Conservation (phyloP, 108 stramenopile species). For the Epithemia pelagica region DNA sequence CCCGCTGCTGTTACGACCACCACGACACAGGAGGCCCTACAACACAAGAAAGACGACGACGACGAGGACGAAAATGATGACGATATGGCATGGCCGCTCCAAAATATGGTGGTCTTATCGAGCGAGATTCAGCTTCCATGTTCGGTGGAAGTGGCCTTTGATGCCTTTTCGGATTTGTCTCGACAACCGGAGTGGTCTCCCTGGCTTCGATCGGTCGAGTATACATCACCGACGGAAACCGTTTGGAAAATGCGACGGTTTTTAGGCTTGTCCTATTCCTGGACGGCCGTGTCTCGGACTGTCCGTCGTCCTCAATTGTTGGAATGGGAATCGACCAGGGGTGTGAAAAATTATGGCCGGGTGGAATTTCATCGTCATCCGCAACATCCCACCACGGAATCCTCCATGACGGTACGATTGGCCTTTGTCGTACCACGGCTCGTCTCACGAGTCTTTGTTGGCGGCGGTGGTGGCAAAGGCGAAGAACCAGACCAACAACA, state of each 20-base stretch:
- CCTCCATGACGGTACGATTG: slow-evolving; percentile 11
- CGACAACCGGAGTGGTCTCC: slow-evolving; percentile 72
- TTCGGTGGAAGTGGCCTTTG: slow-evolving; percentile 61
- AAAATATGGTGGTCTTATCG: too few species aligned
- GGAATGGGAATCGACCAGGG: slow-evolving; percentile 65
- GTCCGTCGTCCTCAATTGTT: slow-evolving; percentile 49
- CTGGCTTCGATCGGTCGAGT: slow-evolving; percentile 66
- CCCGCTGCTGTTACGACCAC: too few species aligned
- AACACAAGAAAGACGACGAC: too few species aligned
- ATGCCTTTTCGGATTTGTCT: slow-evolving; percentile 68
- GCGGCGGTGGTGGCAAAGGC: too few species aligned
- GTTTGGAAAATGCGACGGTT: slow-evolving; percentile 68
- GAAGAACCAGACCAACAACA: too few species aligned
- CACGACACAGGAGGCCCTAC: too few species aligned
- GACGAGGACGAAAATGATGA: too few species aligned
- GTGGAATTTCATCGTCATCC: too few species aligned
- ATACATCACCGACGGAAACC: slow-evolving; percentile 32
- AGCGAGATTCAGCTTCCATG: slow-evolving; percentile 46
- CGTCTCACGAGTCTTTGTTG: not conserved
- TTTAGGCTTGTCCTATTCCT: slow-evolving; percentile 56
- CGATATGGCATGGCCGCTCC: too few species aligned
- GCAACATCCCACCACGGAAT: too few species aligned
- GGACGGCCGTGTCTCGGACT: slow-evolving; percentile 43
- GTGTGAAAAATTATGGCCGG: slow-evolving; percentile 57
- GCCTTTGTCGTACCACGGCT: slow-evolving; percentile 4